Evolutionary conservation across 164 flowering plant genomes (phyloP).

Genomic region (Buxus sempervirens): DNA sequence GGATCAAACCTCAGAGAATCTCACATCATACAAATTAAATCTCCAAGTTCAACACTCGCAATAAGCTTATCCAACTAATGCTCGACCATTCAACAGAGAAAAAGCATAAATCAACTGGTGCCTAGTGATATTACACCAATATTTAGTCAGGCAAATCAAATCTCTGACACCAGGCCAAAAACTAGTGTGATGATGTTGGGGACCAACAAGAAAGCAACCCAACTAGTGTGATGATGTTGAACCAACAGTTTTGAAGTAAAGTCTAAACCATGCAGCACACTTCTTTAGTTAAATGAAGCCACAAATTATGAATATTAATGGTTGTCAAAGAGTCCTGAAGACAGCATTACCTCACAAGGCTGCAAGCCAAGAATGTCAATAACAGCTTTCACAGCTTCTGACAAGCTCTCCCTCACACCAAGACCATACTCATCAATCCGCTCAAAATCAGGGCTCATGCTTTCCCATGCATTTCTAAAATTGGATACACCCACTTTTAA

Average conservation of each 20-base stretch:
- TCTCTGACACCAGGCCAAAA: too few relatives aligned
- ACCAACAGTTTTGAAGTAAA: not conserved
- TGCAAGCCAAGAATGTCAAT: slow-evolving; percentile 93
- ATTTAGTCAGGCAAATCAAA: too few relatives aligned
- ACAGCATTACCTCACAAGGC: slow-evolving; percentile 82
- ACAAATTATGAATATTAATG: not conserved
- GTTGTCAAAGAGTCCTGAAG: not conserved
- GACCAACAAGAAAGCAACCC: not conserved
- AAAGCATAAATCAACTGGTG: not conserved
- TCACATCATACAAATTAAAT: too few relatives aligned
- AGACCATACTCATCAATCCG: slow-evolving; percentile 93
- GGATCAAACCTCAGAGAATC: too few relatives aligned
- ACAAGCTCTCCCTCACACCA: slow-evolving; percentile 88
- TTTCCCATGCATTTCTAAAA: slow-evolving; percentile 98
- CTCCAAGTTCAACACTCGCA: too few relatives aligned
- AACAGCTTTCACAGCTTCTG: slow-evolving; percentile 84
- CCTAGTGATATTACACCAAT: not conserved
- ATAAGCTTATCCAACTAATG: not conserved
- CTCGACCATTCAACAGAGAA: not conserved
- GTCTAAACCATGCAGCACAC: not conserved
- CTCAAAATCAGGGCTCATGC: slow-evolving; percentile 72
- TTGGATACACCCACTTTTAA: slow-evolving; percentile 86
- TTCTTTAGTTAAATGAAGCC: not conserved
- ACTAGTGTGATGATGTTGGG: not conserved
- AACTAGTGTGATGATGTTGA: not conserved